A percentile compares a stretch with the other conserved stretches of the same genome.
Evolutionary conservation across 2,329 filamentous ascomycete species (phyloP).

Genomic region (Pestalotiopsis sp.): DNA sequence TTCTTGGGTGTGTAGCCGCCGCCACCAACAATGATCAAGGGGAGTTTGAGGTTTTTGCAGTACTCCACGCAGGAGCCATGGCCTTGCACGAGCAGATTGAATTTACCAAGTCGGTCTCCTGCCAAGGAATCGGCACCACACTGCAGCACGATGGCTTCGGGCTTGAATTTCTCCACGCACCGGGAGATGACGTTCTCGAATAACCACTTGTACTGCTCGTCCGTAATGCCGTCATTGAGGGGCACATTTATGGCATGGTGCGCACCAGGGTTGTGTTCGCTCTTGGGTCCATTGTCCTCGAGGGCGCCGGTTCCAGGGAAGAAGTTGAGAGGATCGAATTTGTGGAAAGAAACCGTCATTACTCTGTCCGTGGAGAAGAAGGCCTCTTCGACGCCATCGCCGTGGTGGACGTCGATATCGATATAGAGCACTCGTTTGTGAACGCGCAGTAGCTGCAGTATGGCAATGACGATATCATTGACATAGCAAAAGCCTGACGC

Average conservation of each 20-base stretch:
- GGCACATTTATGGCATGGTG: slow-evolving; percentile 92
- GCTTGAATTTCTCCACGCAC: slow-evolving; percentile 82
- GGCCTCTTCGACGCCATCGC: slow-evolving; percentile 87
- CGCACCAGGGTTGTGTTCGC: slow-evolving; percentile 82
- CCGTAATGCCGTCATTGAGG: slow-evolving; percentile 86
- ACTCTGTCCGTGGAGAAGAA: slow-evolving; percentile 89
- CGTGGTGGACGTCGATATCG: slow-evolving; percentile 91
- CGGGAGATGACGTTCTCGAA: slow-evolving; percentile 81
- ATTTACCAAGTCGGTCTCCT: slow-evolving; percentile 89
- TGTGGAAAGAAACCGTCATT: slow-evolving; percentile 94
- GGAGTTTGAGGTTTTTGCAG: slow-evolving; percentile 78
- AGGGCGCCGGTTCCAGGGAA: slow-evolving; percentile 91
- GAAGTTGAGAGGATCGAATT: slow-evolving; percentile 82
- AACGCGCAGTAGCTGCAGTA: slow-evolving; percentile 81
- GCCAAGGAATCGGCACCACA: slow-evolving; percentile 95
- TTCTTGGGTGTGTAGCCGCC: slow-evolving; percentile 97
- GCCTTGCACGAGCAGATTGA: slow-evolving; percentile 94
- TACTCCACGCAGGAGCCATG: slow-evolving; percentile 91
- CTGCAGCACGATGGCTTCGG: slow-evolving; percentile 88
- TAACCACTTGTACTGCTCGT: slow-evolving; percentile 83
- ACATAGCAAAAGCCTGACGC: slow-evolving; percentile 98
- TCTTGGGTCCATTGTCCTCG: slow-evolving; percentile 80
- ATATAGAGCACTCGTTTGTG: slow-evolving; percentile 90
- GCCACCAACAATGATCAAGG: slow-evolving; percentile 88
- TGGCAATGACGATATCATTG: slow-evolving; percentile 95